phyloP scores from a whole-genome alignment of 2,329 filamentous ascomycete genomes.

The Ophiostoma tasmaniense region DNA sequence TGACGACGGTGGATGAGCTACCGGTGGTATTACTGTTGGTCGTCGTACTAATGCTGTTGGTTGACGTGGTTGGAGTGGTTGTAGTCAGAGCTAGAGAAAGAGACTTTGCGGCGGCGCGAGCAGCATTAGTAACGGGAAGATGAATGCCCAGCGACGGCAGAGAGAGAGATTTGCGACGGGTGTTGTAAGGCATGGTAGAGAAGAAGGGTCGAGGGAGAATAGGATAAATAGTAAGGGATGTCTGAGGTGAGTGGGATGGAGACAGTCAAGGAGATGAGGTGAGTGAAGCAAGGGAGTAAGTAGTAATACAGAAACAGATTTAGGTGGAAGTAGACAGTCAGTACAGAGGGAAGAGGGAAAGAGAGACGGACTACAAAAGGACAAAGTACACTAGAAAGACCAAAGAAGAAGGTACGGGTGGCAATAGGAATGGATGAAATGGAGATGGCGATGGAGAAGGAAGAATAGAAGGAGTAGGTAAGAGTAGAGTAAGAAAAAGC shows the following conservation, averaged over 20 bases:
- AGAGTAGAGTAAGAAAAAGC: neutral
- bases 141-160: constrained; percentile 89
- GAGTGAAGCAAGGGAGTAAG: neutral
- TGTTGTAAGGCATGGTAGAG: constrained; percentile 79
- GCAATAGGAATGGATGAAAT: constrained; percentile 4
- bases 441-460: neutral
- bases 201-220: neutral
- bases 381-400: neutral
- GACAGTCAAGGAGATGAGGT: neutral
- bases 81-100: constrained; percentile 22
- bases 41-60: constrained; percentile 4
- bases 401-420: neutral
- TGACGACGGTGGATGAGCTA: neutral
- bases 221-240: neutral
- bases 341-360: too few species aligned
- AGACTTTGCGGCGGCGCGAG: constrained; percentile 32
- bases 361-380: too few species aligned
- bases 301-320: too few species aligned
- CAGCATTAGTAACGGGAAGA: constrained; percentile 59
- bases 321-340: too few species aligned
- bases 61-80: constrained; percentile 16
- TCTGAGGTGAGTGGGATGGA: neutral
- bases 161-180: constrained; percentile 89
- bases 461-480: constrained; percentile 1
- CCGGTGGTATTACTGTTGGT: neutral